These are phyloP conservation scores for Psilocybe subaeruginosa DNA, from an alignment of 768 basidiomycete species.

Conservation along the genomic window DNA sequence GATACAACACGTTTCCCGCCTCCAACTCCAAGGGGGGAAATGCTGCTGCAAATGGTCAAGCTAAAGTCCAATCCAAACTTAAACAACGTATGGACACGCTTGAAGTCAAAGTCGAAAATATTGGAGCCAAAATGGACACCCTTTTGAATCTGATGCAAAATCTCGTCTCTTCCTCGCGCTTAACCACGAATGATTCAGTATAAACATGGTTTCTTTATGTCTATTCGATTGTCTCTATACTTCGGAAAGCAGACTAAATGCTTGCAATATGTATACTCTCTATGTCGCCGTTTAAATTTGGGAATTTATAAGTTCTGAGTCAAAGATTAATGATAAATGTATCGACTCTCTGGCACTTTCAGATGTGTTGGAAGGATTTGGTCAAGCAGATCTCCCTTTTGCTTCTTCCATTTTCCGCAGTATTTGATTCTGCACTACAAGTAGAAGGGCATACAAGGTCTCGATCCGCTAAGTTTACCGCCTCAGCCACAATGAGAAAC, in stretches of 20 bases:
- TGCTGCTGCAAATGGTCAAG: neutral
- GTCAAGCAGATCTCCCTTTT: neutral
- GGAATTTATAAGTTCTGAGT: no score
- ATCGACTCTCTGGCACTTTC: no score
- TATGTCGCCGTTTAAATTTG: no score
- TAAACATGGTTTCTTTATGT: neutral
- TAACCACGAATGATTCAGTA: neutral
- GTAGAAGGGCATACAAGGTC: constrained; percentile 55
- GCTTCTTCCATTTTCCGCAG: constrained; percentile 32
- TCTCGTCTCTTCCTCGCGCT: neutral
- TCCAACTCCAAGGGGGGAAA: neutral
- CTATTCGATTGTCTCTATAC: neutral
- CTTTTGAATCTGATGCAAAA: neutral
- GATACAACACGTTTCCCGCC: no score
- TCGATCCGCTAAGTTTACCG: constrained; percentile 52
- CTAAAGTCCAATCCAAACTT: neutral
- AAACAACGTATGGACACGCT: neutral
- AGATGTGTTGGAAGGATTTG: no score
- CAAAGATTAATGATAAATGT: no score
- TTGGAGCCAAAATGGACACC: neutral
- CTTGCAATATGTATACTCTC: no score
- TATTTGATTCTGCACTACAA: constrained; percentile 65
- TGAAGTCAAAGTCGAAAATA: neutral
- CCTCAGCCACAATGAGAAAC: neutral
- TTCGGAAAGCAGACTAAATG: no score